Conservation (phyloP, 129 eudicot genomes). For the Escallonia herrerae region DNA sequence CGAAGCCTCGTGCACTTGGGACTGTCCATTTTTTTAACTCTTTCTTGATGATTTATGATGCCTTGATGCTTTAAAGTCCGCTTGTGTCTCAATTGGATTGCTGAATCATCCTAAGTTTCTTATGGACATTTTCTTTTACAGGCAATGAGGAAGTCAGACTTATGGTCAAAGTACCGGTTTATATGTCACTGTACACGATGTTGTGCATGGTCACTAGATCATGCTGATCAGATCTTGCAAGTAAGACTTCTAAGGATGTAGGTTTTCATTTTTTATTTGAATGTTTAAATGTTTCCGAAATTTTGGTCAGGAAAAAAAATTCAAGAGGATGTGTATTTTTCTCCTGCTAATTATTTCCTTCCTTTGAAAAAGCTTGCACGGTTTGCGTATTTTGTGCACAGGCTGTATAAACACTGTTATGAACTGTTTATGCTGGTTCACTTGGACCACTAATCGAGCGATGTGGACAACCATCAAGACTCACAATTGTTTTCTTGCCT, state of each 20-base stretch:
- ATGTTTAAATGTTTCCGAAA: background rate
- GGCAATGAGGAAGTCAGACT: constrained; percentile 52
- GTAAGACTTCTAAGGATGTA: constrained; percentile 23
- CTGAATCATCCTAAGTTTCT: background rate
- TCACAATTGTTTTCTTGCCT: background rate
- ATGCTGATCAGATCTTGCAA: constrained; percentile 46
- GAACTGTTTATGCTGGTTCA: too few species aligned
- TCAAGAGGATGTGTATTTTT: background rate
- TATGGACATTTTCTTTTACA: constrained; percentile 14
- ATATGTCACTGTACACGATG: constrained; percentile 60
- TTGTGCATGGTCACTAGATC: constrained; percentile 37
- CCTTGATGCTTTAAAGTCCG: background rate
- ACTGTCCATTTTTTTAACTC: background rate
- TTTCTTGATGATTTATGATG: background rate
- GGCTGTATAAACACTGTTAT: too few species aligned
- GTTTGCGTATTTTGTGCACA: too few species aligned
- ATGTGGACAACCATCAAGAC: too few species aligned
- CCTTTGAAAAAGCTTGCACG: too few species aligned
- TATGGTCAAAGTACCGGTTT: constrained; percentile 56
- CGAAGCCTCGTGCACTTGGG: background rate
- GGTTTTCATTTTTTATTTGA: background rate
- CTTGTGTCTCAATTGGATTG: background rate
- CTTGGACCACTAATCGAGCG: too few species aligned
- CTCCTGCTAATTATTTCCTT: too few species aligned
- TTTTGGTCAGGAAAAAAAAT: background rate